Evolutionary conservation across 2,329 filamentous ascomycete species (phyloP).

Genomic region (Microdochium nivale): DNA sequence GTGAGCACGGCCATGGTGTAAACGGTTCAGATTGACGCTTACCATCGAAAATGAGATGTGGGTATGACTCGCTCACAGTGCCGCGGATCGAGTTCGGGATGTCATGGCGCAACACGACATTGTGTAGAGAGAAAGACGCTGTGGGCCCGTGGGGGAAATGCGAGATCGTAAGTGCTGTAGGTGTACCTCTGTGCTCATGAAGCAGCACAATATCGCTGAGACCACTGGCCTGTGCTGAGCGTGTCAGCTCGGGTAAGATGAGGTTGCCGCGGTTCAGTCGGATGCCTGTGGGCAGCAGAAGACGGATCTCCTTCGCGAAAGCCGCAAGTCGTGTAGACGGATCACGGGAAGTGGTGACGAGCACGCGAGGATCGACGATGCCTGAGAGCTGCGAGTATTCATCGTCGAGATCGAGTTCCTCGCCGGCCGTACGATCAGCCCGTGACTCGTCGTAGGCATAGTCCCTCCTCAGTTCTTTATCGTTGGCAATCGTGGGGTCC

Average conservation of each 20-base stretch:
- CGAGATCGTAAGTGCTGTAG: slow-evolving; percentile 75
- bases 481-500: slow-evolving; percentile 74
- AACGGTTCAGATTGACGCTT: not conserved
- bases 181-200: slow-evolving; percentile 87
- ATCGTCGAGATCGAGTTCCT: slow-evolving; percentile 70
- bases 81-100: slow-evolving; percentile 82
- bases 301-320: slow-evolving; percentile 85
- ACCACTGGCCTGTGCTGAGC: slow-evolving; percentile 70
- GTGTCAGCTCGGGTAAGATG: slow-evolving; percentile 76
- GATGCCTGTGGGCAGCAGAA: slow-evolving; percentile 74
- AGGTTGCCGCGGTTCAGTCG: slow-evolving; percentile 87
- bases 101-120: slow-evolving; percentile 86
- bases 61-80: slow-evolving; percentile 86
- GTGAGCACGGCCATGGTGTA: slow-evolving; percentile 2
- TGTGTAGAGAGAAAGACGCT: slow-evolving; percentile 80
- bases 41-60: slow-evolving; percentile 87
- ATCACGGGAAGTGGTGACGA: slow-evolving; percentile 86
- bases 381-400: slow-evolving; percentile 91
- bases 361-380: slow-evolving; percentile 76
- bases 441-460: slow-evolving; percentile 89
- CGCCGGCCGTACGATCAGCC: slow-evolving; percentile 56
- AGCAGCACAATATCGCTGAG: slow-evolving; percentile 79
- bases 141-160: slow-evolving; percentile 76
- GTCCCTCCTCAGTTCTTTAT: slow-evolving; percentile 74
- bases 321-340: slow-evolving; percentile 77